Percentiles rank a stretch among this genome's conserved stretches.
Conservation (phyloP, 176 grass and related monocot species). For the Hordeum vulgare region MorexV3_pseudomolecules_assembly NC_058518.1:469008421-469008920, state of each 20-base stretch:
- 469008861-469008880: background rate
- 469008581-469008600: background rate
- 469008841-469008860: background rate
- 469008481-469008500: conserved; percentile 38
- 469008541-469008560: background rate
- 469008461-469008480: conserved; percentile 54
- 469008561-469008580: too few species aligned
- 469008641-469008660: background rate
- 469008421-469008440: background rate
- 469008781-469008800: conserved; percentile 24
- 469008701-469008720: conserved; percentile 43
- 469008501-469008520: conserved; percentile 26
- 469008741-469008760: background rate
- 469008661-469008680: too few species aligned
- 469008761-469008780: conserved; percentile 34
- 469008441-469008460: background rate
- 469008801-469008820: conserved; percentile 20
- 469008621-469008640: conserved; percentile 25
- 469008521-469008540: background rate
- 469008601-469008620: background rate
- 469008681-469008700: conserved; percentile 29
- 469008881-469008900: conserved; percentile 14
- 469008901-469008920: background rate
- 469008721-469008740: background rate
- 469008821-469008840: background rate